Percentiles rank a stretch among this genome's conserved stretches.
Conservation (phyloP, 352 stramenopile species). For the Phytophthora podocarpi region DNA sequence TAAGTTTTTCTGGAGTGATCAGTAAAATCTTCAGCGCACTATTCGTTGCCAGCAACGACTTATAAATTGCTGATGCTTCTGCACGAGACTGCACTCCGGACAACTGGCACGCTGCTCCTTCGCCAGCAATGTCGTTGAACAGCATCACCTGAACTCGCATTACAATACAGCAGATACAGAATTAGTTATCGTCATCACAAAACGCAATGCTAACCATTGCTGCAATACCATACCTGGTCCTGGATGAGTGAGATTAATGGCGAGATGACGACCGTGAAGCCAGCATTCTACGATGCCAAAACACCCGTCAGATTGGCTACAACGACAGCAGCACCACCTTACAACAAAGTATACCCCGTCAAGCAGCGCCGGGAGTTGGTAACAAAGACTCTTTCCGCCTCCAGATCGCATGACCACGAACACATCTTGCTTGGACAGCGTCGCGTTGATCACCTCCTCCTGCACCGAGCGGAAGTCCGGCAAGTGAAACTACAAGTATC, state of each 20-base stretch:
- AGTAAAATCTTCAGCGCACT: conserved; percentile 83
- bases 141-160: conserved; percentile 50
- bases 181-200: no score
- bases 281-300: conserved; percentile 35
- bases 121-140: conserved; percentile 71
- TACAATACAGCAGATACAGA: no score
- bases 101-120: conserved; percentile 52
- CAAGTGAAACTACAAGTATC: conserved; percentile 70
- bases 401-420: conserved; percentile 95
- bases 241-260: conserved; percentile 93
- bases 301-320: not conserved
- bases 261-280: conserved; percentile 92
- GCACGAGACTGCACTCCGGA: conserved; percentile 59
- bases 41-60: conserved; percentile 80
- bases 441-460: conserved; percentile 91
- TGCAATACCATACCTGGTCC: conserved; percentile 76
- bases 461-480: conserved; percentile 89
- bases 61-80: conserved; percentile 67
- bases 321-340: not conserved
- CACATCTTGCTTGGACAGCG: conserved; percentile 83
- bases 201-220: not conserved
- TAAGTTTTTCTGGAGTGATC: conserved; percentile 94
- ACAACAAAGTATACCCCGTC: conserved; percentile 46
- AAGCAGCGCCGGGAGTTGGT: conserved; percentile 86
- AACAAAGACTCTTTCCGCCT: conserved; percentile 89